Base-by-base conservation (phyloP, 352 stramenopile genomes). In the Globisporangium viniferum region DNA sequence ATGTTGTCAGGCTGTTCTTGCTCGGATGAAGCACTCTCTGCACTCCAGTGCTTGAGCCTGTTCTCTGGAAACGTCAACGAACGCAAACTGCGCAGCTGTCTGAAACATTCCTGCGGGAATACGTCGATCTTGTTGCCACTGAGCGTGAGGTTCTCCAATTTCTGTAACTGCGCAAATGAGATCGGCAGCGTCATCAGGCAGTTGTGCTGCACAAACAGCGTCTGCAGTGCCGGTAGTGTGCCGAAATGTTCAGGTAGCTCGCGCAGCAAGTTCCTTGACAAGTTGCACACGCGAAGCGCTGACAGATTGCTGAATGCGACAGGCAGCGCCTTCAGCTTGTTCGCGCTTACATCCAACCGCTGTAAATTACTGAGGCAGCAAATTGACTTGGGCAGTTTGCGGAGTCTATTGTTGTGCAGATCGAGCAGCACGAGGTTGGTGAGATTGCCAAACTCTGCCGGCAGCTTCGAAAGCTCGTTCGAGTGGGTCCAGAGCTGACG, bases 41-140 rank as follows among this genome's bases (percentile, higher is more conserved):
- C 31, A 29, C 20, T 60, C 79, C 78, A 89, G 9, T 71, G 61
- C n/a, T 69, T 73, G 18, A 89, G 69, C 44, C 70, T 70, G 57
- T 89, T 89, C 60, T 86, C 75, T 15, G 75, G 68, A 49, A 83
- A 85, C 20, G 74, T 70, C 5, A 89, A 49, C 10, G 67, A 80
- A 12, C 69, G 59, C 15, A 89, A 59, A 0, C 41, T 54, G 18
- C 31, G 53, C 8, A 86, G 41, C 6, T 41, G 24, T 5, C 61
- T 46, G 7, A 89, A 31, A 2, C 69, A 49, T 0, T 64, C 22
- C 0, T 72, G 63, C 18, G 79, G 78, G 46, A 84, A 86, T 8
- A 70, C 63, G 7, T 87, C 78, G 54, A 88, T 73, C n/a, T 72
- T 68, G 66, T 90, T 90, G 4, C 70, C 72, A 27, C 68, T 73